These are phyloP conservation scores for Chlorencoelia australis DNA, from an alignment of 2,329 filamentous ascomycete species.

Conservation along the genomic window DNA sequence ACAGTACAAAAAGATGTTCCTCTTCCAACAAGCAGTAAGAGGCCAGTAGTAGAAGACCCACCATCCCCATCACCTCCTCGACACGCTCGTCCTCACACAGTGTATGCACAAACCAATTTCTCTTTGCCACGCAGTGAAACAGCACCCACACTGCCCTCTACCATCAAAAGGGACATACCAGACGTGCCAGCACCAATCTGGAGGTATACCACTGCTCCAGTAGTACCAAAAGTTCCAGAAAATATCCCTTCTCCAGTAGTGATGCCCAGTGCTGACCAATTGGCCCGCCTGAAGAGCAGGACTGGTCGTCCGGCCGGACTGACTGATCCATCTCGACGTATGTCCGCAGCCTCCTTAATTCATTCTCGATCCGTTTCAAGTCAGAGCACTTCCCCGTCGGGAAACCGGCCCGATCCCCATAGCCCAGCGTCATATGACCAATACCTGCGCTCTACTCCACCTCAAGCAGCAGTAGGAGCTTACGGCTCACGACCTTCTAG, in stretches of 20 bases:
- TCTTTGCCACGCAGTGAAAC: conserved; percentile 15
- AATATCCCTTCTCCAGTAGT: conserved; percentile 3
- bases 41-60: too few species aligned
- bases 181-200: conserved; percentile 12
- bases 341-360: too few species aligned
- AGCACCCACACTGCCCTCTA: conserved; percentile 7
- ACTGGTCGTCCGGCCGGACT: conserved; percentile 21
- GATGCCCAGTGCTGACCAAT: conserved; percentile 22
- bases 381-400: too few species aligned
- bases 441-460: conserved; percentile 6
- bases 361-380: too few species aligned
- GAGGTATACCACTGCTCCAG: conserved; percentile 17
- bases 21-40: too few species aligned
- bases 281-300: conserved; percentile 24
- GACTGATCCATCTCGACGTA: conserved; percentile 20
- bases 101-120: background rate
- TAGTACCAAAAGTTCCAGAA: conserved; percentile 1
- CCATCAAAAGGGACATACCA: conserved; percentile 1
- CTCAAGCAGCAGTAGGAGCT: conserved; percentile 9
- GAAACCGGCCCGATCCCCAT: too few species aligned
- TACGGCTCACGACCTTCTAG: conserved; percentile 8
- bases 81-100: background rate
- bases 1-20: too few species aligned
- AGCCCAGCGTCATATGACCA: conserved; percentile 1
- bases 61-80: too few species aligned